Base-by-base conservation (phyloP, 805 yeast species). In the Metschnikowia henanensis region DNA sequence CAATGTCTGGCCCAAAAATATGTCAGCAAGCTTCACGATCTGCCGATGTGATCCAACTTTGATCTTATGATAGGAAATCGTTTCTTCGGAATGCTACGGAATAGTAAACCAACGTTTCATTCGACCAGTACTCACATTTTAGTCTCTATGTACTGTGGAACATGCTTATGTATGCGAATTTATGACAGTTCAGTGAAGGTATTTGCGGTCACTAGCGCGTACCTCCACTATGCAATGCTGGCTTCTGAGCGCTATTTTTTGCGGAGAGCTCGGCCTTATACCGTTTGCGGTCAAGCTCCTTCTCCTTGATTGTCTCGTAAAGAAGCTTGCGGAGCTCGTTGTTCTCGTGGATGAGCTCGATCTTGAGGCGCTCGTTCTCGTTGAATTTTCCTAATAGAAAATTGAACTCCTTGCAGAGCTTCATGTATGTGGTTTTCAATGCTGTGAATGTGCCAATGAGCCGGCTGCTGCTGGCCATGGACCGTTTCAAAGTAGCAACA, bases 401-500 rank as follows among this genome's bases (percentile, higher is more conserved):
- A 44, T 66, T 66, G 58, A 66, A 66, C 43, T 66, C 72, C 41
- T 62, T 65, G 50, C 72, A 66, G 39, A 66, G 60, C 49, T 66
- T 66, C 46, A 66, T 52, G 50, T 66, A 66, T 4, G 72, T 65
- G 4, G 61, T 52, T 40, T 62, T 62, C 38, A 66, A 57, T 2
- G 66, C 57, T 3, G 71, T 62, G 53, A 61, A 66, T 2, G 66
- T 60, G 5, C 63, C 59, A 19, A 62, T 53, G 30, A 65, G 52
- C 37, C 59, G 58, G 45, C 62, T 58, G 35, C 51, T 52, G 26
- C 57, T 46, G 22, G 57, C 48, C 63, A 61, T 60, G n/a, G 58
- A 51, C 30, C 45, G 43, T 39, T 61, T 61, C 32, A 61, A 35
- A 19, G 50, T 41, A 18, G 45, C 41, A 17, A 60, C 43, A 12